phyloP scores from a whole-genome alignment of 352 stramenopile genomes.

The Saprolegnia parasitica region DNA sequence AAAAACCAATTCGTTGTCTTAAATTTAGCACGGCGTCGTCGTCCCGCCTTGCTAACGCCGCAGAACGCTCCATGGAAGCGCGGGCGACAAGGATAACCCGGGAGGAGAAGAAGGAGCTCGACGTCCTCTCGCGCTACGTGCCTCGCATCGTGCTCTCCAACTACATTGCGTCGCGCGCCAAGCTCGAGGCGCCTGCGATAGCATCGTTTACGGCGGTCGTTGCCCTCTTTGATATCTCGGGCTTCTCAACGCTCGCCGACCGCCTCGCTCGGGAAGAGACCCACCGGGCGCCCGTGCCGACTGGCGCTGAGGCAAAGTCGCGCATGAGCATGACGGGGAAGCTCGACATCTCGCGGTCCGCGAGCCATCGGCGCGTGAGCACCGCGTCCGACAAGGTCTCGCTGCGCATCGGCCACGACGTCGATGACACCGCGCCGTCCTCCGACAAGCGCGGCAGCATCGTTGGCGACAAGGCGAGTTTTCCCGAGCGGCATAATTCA shows the following conservation, averaged over 20 bases:
- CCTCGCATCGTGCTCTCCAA: constrained; percentile 65
- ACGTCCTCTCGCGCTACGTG: constrained; percentile 60
- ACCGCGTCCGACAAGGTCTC: background rate
- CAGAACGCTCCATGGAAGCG: background rate
- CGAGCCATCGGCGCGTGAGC: constrained; percentile 23
- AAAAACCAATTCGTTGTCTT: background rate
- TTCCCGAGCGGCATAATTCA: background rate
- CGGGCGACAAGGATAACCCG: constrained; percentile 9
- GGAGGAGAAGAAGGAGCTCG: constrained; percentile 47
- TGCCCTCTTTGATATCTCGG: constrained; percentile 81
- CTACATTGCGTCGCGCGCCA: constrained; percentile 46
- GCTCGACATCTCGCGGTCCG: constrained; percentile 2
- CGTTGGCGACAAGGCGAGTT: background rate
- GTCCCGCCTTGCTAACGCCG: background rate
- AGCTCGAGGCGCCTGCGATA: constrained; percentile 45
- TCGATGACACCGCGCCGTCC: background rate
- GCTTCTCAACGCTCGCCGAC: constrained; percentile 79
- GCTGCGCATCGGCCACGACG: background rate
- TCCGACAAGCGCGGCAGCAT: background rate
- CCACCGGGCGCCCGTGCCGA: background rate
- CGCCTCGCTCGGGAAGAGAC: constrained; percentile 34
- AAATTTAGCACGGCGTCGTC: constrained; percentile 1
- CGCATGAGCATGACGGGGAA: background rate
- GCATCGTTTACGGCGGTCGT: constrained; percentile 55
- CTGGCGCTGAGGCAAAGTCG: background rate